Evolutionary conservation across 2,329 filamentous ascomycete genomes (phyloP), one percentile per base, ranked within the genome.

Genomic region (Sarocladiaceae sp.): DNA sequence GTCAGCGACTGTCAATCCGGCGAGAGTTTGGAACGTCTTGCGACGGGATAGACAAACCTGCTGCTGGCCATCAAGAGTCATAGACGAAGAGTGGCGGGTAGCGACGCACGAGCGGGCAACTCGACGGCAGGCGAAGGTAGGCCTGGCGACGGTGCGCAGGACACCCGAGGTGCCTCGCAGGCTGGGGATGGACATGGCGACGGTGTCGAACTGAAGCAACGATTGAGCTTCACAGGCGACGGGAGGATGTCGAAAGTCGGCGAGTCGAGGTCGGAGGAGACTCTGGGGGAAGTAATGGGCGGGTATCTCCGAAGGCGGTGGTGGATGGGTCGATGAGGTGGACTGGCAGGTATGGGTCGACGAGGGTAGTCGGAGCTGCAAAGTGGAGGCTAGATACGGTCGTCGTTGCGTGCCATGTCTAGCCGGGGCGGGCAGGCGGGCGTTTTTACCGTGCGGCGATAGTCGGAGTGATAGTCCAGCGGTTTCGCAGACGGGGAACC

Each of bases 21-120:
- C 11, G 17, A 10, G 12, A 15, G n/a, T 26, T 8, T 15, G 22
- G 22, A 51, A 56, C 28, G 33, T 31, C 56, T 59, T 54, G 59
- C 54, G 49, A 25, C 31, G 17, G 37, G 37, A 17, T 25, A 39
- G 17, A 60, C 72, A 37, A 62, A 85, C 82, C 72, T 77, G 75
- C 61, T 85, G 82, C 66, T 86, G 82, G 56, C 76, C 72, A 53
- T 86, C 82, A 52, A 72, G 64, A 31, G 68, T 65, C 52, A 72
- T 62, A 47, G 79, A 77, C 37, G 78, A 79, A 52, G 75, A 69
- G 31, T 63, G 61, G 60, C 71, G 70, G 57, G 62, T 67, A 56
- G 65, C 60, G 52, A 57, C 55, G 58, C 54, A 58, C 54, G 50
- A 58, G 54, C 46, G 54, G 29, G 50, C 53, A 42, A 56, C 54